Base-by-base conservation (phyloP, 176 grass and related monocot species). In the Raddia guianensis region DNA sequence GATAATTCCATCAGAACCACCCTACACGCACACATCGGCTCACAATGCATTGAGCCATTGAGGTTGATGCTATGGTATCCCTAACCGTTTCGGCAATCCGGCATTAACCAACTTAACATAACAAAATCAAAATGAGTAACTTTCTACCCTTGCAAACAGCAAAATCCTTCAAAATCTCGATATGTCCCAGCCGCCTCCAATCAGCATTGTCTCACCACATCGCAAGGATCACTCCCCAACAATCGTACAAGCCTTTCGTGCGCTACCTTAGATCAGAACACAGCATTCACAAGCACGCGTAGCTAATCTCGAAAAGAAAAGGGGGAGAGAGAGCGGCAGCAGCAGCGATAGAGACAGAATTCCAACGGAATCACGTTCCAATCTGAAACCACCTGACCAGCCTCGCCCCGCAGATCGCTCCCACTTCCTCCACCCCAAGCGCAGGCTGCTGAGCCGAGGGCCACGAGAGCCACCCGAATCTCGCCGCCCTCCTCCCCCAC, bases 391-490 rank as follows among this genome's bases (percentile, higher is more conserved):
- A 3, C 19, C 48, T n/a, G 16, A 3, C 9, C 49, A 13, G 15
- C 46, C 20, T 12, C 65, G 51, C 47, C 1, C 33, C 43, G 16
- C 44, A 79, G 74, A 88, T 83, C 80, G 32, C 66, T 78, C 44
- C 64, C 60, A 73, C 18, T 18, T 8, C 40, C 45, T 21, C 0
- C 27, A 27, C 16, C 66, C 37, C 37, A 34, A 72, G 80, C 50
- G 18, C 49, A 52, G 13, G 51, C 61, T 50, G 50, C 68, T 27
- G 27, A 47, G 42, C 64, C 75, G 55, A 37, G 16, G 12, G 68
- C 64, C 71, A 85, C 43, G 40, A 58, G 40, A 54, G 55, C 5
- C 20, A 2, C 12, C 35, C 27, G 18, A 80, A 64, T 50, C 82
- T 9, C 57, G 40, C 56, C 27, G 27, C 19, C 48, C 40, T 12